These are phyloP conservation scores for Plasmopara halstedii DNA, from an alignment of 352 stramenopile species.

Conservation along the genomic window DNA sequence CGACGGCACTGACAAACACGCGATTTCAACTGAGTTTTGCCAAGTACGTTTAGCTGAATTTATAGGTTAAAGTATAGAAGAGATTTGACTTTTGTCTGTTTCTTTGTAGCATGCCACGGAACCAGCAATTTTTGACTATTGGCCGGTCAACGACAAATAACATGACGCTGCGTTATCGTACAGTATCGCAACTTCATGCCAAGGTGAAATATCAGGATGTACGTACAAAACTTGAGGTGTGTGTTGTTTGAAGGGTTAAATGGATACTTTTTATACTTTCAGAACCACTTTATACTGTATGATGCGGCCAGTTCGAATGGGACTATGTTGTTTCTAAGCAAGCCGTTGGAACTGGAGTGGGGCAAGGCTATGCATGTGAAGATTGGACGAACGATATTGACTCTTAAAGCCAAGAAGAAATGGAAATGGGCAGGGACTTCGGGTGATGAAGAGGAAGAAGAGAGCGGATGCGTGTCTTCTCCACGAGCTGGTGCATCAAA, in stretches of 20 bases:
- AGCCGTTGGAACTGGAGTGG: constrained; percentile 73
- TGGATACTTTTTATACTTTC: background rate
- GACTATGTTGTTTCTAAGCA: constrained; percentile 80
- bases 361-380: constrained; percentile 80
- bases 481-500: constrained; percentile 12
- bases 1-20: constrained; percentile 84
- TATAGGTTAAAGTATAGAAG: background rate
- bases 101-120: constrained; percentile 41
- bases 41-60: constrained; percentile 45
- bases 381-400: constrained; percentile 78
- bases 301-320: constrained; percentile 77
- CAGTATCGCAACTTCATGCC: constrained; percentile 77
- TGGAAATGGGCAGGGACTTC: constrained; percentile 64
- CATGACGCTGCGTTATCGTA: constrained; percentile 80
- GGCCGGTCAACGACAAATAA: constrained; percentile 78
- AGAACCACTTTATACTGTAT: constrained; percentile 74
- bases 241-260: background rate
- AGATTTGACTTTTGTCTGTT: constrained; percentile 4
- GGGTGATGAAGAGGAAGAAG: constrained; percentile 29
- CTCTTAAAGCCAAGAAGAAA: constrained; percentile 76
- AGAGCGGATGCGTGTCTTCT: constrained; percentile 23
- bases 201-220: constrained; percentile 80
- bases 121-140: constrained; percentile 69
- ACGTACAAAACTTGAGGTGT: too few relatives aligned
- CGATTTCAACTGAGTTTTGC: constrained; percentile 90